A percentile compares a stretch with the other conserved stretches of the same genome.
phyloP scores from a whole-genome alignment of 805 yeast genomes.

The Yamadazyma sp. region DNA sequence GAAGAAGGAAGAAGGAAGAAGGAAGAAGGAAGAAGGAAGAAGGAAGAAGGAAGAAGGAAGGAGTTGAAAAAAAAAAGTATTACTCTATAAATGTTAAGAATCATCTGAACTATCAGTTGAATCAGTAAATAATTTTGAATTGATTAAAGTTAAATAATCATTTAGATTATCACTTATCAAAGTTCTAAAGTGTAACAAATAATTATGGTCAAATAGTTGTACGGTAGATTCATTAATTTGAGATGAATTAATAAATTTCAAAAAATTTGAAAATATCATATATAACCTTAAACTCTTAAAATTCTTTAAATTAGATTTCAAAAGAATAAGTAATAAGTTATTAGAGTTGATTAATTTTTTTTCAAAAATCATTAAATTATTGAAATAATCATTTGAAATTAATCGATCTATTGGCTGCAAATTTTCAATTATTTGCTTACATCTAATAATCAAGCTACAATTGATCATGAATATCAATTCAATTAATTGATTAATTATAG shows the following conservation, averaged over 20 bases:
- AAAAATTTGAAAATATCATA: not conserved
- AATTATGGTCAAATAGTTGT: not conserved
- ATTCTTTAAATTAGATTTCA: slow-evolving; percentile 3
- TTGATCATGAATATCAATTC: slow-evolving; percentile 3
- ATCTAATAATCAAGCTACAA: slow-evolving; percentile 1
- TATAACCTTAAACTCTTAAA: not conserved
- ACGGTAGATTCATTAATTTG: not conserved
- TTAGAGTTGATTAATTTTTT: slow-evolving; percentile 3
- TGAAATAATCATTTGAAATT: slow-evolving; percentile 3
- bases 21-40: too few relatives aligned
- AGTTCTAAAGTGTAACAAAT: not conserved
- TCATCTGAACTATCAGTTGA: not conserved
- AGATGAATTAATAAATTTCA: not conserved
- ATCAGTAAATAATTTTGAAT: slow-evolving; percentile 2
- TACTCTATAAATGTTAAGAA: too few relatives aligned
- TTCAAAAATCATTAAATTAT: slow-evolving; percentile 2
- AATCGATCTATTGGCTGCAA: not conserved
- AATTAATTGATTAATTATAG: not conserved
- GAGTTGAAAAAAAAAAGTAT: too few relatives aligned
- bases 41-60: too few relatives aligned
- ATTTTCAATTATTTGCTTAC: slow-evolving; percentile 1
- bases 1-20: too few relatives aligned
- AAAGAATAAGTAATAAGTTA: slow-evolving; percentile 2
- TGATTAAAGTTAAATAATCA: slow-evolving; percentile 1
- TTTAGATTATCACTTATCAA: slow-evolving; percentile 1